These are phyloP conservation scores for Colletotrichum ledebouriae DNA, from an alignment of 2,329 filamentous ascomycete species.

Conservation along the genomic window DNA sequence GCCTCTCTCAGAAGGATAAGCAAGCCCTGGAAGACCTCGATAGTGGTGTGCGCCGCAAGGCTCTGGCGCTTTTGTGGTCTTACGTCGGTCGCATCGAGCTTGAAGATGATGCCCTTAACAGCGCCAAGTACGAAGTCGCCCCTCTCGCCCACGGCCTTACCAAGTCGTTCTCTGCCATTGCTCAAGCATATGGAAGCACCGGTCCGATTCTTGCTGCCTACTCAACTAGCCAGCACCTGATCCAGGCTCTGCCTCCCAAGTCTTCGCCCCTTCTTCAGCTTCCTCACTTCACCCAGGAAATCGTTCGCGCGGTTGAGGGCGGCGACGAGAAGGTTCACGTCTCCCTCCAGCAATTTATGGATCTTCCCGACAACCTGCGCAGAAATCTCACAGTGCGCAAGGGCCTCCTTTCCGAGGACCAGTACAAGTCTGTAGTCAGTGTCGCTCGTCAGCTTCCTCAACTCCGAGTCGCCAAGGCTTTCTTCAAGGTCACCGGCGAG, in stretches of 20 bases:
- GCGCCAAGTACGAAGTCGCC: slow-evolving; percentile 89
- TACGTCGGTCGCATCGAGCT: slow-evolving; percentile 92
- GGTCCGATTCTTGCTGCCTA: slow-evolving; percentile 86
- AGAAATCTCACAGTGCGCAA: slow-evolving; percentile 78
- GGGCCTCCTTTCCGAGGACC: slow-evolving; percentile 77
- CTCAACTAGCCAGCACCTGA: slow-evolving; percentile 84
- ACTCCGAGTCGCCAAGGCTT: slow-evolving; percentile 89
- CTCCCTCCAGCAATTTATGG: slow-evolving; percentile 90
- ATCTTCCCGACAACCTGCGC: slow-evolving; percentile 80
- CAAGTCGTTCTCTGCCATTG: slow-evolving; percentile 87
- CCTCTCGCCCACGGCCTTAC: slow-evolving; percentile 88
- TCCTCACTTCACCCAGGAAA: slow-evolving; percentile 81
- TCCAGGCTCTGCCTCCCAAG: slow-evolving; percentile 88
- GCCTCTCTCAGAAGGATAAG: slow-evolving; percentile 80
- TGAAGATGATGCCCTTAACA: slow-evolving; percentile 80
- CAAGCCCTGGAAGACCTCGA: slow-evolving; percentile 84
- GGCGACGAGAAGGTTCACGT: slow-evolving; percentile 81
- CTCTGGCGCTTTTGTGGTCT: slow-evolving; percentile 91
- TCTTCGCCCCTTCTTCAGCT: slow-evolving; percentile 92
- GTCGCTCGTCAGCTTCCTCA: slow-evolving; percentile 88
- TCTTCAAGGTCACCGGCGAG: slow-evolving; percentile 98
- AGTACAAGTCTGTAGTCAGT: slow-evolving; percentile 81
- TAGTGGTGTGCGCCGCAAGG: slow-evolving; percentile 84
- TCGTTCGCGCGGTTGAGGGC: slow-evolving; percentile 74
- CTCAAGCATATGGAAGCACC: slow-evolving; percentile 88